Evolutionary conservation across 495 filamentous ascomycete genomes (phyloP), one percentile per base, ranked within the genome.

Genomic region (Geoglossum glabrum): DNA sequence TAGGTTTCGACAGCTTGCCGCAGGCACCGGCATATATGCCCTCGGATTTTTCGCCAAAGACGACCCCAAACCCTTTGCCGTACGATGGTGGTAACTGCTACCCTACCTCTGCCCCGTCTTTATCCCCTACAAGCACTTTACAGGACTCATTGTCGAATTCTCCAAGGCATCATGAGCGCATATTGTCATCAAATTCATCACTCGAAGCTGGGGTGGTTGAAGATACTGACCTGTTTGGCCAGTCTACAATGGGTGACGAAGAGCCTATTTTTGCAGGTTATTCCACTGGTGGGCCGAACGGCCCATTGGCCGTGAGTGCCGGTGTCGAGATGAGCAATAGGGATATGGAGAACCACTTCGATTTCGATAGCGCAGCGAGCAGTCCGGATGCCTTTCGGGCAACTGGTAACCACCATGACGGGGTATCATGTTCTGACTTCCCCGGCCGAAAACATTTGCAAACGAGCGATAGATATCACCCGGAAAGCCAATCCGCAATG

Each of bases 351-450:
- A 72, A 77, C 36, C 74, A 78, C 25, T 84, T 85, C 62, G 80
- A 85, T 61, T 84, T 86, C 64, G 80, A 83, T 28, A 82, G 80
- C 61, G 81, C 81, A 17, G 78, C 80, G 0, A 82, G 76, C 64
- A 86, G 79, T 60, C 82, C 84, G 13, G 79, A 72, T 62, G n/a
- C 72, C 75, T 33, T 68, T 79, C 62, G 43, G 10, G 28, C 26
- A 1, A 30, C 49, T 26, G 15, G 17, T 30, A 27, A 30, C 21
- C 4, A 5, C 15, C 5, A 15, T 31, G 11, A 23, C 49, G 30
- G 15, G 4, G 23, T 17, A 5, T 28, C 10, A 31, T 30, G 2
- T 52, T 30, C 26, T 52, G 17, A 26, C 49, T 30, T 52, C 15
- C 13, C 49, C 49, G 15, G 28, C 30, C 49, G 26, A 52, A 52